Evolutionary conservation across 148 eudicot genomes (phyloP).

Genomic region (Nyssa sinensis): DNA sequence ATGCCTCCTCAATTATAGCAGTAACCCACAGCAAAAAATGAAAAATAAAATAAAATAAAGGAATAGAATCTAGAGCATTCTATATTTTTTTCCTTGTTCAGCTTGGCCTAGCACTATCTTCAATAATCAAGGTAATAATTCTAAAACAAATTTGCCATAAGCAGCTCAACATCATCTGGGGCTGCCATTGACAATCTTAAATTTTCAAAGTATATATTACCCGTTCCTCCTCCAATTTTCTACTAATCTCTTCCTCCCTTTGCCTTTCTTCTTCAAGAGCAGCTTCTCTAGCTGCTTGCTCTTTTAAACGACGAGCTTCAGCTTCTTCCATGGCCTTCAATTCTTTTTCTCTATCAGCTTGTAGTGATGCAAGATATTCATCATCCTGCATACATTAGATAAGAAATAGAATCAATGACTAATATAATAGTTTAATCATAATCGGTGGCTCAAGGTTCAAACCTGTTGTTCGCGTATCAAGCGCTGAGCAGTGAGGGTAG

Average conservation of each 20-base stretch:
- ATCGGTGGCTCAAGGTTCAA: constrained; percentile 11
- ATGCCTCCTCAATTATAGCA: no score
- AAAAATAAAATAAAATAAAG: no score
- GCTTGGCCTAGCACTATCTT: no score
- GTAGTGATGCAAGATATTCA: constrained; percentile 86
- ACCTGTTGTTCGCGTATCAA: constrained; percentile 91
- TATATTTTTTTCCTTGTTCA: no score
- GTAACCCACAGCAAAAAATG: no score
- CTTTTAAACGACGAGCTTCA: constrained; percentile 36
- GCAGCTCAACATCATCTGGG: background rate
- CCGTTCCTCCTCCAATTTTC: constrained; percentile 71
- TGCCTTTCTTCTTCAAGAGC: constrained; percentile 64
- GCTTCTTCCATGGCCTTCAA: constrained; percentile 65
- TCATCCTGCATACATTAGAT: constrained; percentile 58
- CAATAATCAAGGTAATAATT: no score
- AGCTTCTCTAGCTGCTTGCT: constrained; percentile 63
- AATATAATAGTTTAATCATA: background rate
- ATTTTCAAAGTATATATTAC: constrained; percentile 26
- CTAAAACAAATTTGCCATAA: no score
- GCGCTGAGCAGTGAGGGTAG: constrained; percentile 81
- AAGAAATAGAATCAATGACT: constrained; percentile 11
- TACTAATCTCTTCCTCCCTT: constrained; percentile 64
- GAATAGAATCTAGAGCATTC: no score
- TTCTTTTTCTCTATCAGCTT: constrained; percentile 95
- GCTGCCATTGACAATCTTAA: background rate